Percentiles rank a stretch among this genome's conserved stretches.
Evolutionary conservation across 805 yeast genomes (phyloP).

Genomic region (Candida insectorum): DNA sequence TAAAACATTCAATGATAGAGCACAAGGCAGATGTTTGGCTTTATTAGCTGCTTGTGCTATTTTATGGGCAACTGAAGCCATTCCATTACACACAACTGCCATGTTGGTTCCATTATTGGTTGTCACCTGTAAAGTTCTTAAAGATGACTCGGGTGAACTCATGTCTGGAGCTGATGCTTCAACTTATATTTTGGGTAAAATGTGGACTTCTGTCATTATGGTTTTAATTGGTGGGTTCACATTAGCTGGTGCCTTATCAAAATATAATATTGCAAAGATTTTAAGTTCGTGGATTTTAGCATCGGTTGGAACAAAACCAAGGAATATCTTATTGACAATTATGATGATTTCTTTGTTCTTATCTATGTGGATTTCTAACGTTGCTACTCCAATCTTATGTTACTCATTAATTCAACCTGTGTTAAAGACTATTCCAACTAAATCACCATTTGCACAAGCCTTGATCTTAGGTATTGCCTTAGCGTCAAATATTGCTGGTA

Average conservation of each 20-base stretch:
- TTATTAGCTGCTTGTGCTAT: conserved; percentile 54
- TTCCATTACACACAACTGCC: conserved; percentile 49
- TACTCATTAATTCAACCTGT: conserved; percentile 89
- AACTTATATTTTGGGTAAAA: conserved; percentile 71
- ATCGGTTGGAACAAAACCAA: conserved; percentile 83
- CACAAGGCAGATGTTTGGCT: conserved; percentile 71
- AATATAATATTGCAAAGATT: conserved; percentile 82
- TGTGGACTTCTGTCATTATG: conserved; percentile 97
- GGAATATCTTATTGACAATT: conserved; percentile 68
- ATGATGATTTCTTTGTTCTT: conserved; percentile 85
- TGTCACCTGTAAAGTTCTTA: conserved; percentile 47
- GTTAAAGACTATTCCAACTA: conserved; percentile 75
- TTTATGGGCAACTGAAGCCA: conserved; percentile 51
- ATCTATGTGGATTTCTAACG: conserved; percentile 95
- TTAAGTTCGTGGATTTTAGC: conserved; percentile 79
- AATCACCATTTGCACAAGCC: conserved; percentile 75
- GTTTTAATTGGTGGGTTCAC: conserved; percentile 90
- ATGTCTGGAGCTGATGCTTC: conserved; percentile 70
- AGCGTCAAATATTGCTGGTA: conserved; percentile 92
- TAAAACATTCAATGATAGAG: conserved; percentile 60
- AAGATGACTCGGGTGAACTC: conserved; percentile 38
- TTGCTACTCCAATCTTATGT: conserved; percentile 94
- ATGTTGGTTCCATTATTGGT: conserved; percentile 46
- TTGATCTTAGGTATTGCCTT: conserved; percentile 87
- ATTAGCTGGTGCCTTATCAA: conserved; percentile 89